Base-by-base conservation (phyloP, 1,284 basidiomycete genomes). In the Mycosarcoma maydis region DNA sequence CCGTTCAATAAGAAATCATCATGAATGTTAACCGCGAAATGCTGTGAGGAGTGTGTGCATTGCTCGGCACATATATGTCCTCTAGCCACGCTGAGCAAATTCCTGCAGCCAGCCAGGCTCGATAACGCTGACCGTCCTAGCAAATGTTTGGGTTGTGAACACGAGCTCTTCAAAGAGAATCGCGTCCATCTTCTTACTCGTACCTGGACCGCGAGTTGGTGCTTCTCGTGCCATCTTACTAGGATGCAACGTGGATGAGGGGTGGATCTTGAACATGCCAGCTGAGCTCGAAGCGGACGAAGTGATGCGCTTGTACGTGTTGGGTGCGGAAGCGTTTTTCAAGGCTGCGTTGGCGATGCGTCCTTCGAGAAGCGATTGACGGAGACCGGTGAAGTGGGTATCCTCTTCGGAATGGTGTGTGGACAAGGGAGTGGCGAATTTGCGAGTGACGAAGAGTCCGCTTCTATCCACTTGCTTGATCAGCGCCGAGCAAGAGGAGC, bases 151-250 rank as follows among this genome's bases (percentile, higher is more conserved):
- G 1, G 73, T 74, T 1, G 80, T 80, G n/a, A 79, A 68, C n/a
- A 77, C 66, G 6, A 80, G 49, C 53, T 81, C 80, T 27, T 81
- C 80, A 45, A 81, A 80, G 40, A 80, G 39, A 38, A 81, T 74
- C 20, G 72, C 67, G 26, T 59, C 64, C 41, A 56, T 49, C 37
- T 50, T 57, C 23, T 44, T 52, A 6, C 4, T 26, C 2, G 36
- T 52, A 0, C 46, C 39, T n/a, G n/a, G n/a, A n/a, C n/a, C n/a
- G n/a, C n/a, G n/a, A n/a, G n/a, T n/a, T n/a, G n/a, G n/a, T n/a
- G n/a, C n/a, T 44, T 70, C 46, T 39, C 57, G 33, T 38, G 57
- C 56, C 43, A 67, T 16, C 11, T 61, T 58, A 13, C 64, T 51
- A 0, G 70, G 61, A 38, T 75, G 72, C 43, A 81, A 40, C 0